A percentile compares a stretch with the other conserved stretches of the same genome.
These are phyloP conservation scores for Gentiana straminea DNA, from an alignment of 257 asterid species.

Conservation along the genomic window DNA sequence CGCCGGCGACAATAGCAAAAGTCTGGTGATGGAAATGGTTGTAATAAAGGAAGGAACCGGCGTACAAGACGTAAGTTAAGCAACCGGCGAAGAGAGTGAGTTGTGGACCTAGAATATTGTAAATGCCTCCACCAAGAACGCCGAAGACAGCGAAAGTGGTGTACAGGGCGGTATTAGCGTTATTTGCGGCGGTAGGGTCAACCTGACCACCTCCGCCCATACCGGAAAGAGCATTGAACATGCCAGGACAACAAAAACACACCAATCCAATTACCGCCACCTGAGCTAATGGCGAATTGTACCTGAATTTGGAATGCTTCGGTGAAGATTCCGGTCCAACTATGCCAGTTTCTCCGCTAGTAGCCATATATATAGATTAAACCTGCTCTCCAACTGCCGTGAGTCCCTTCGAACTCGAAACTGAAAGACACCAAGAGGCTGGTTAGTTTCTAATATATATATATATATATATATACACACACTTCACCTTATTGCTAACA, in stretches of 20 bases:
- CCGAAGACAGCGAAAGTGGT: constrained; percentile 86
- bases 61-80: constrained; percentile 73
- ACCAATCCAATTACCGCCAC: constrained; percentile 65
- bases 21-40: constrained; percentile 67
- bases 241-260: constrained; percentile 95
- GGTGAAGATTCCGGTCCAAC: too few relatives aligned
- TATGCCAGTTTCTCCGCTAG: too few relatives aligned
- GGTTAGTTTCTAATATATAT: too few relatives aligned
- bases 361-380: too few relatives aligned
- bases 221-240: constrained; percentile 96
- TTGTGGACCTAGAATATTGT: constrained; percentile 75
- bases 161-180: constrained; percentile 97
- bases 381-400: too few relatives aligned
- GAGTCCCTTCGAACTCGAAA: too few relatives aligned
- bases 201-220: constrained; percentile 98
- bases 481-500: too few relatives aligned
- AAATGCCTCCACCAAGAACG: constrained; percentile 78
- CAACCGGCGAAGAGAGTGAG: constrained; percentile 60
- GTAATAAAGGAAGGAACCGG: constrained; percentile 81
- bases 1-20: constrained; percentile 82
- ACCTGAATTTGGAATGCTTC: constrained; percentile 30
- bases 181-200: constrained; percentile 70
- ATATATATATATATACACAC: too few relatives aligned
- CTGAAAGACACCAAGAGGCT: too few relatives aligned
- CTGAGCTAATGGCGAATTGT: constrained; percentile 75